Evolutionary conservation across 2,329 filamentous ascomycete genomes (phyloP), one percentile per base, ranked within the genome.

Genomic region (Ceratocystis eucalypticola): DNA sequence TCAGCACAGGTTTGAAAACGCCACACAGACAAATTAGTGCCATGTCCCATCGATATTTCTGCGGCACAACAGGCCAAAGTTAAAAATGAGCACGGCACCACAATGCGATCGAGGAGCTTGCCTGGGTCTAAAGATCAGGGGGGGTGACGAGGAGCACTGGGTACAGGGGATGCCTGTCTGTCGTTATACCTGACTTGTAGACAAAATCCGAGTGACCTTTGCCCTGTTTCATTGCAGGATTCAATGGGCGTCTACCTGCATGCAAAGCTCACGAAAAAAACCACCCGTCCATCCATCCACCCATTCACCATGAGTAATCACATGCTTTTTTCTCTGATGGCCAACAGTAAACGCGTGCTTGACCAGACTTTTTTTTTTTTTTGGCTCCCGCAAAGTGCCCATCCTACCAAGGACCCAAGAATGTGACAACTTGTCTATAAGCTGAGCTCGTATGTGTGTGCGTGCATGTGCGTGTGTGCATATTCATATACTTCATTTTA

Each of bases 11-110:
- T 59, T 59, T 59, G 55, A 59, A n/a, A 59, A 37, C 55, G 55
- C 55, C 55, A 59, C 55, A 59, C 55, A 59, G 55, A 59, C 55
- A 59, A 20, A n/a, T 59, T 59, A 59, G 55, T n/a, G 55, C 22
- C 5, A 59, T 59, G 55, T 8, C 55, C 55, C 20, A 37, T 59
- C 20, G 7, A 15, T 59, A 59, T 59, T 57, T 59, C 55, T 59
- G 12, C 28, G 28, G 17, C 55, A 30, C 25, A 28, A 59, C 28
- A 37, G 30, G 55, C 55, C 6, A 33, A 30, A 59, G 55, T 59
- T 59, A 59, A 59, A 59, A 59, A 59, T 59, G 55, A 30, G 17
- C 30, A 37, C 28, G 33, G 25, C 28, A 30, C 22, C 55, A n/a
- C 55, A 37, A 53, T 53, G 48, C 20, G 20, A 53, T 53, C 20